Evolutionary conservation across 208 protist species (phyloP).

Genomic region (Phytomonas sp.): DNA sequence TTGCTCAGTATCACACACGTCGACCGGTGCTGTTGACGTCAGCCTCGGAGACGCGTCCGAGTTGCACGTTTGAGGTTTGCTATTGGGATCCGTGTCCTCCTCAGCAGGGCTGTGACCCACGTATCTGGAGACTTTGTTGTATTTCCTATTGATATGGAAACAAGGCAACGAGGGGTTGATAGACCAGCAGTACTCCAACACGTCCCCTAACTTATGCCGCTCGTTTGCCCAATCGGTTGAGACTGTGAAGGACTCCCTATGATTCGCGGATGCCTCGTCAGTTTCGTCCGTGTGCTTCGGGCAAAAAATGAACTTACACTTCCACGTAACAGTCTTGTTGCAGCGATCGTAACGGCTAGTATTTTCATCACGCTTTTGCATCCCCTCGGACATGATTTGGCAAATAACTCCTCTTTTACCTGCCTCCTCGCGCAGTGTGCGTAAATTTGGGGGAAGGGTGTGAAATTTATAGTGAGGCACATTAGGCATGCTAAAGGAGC

Average conservation of each 20-base stretch:
- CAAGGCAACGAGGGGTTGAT: slow-evolving; percentile 66
- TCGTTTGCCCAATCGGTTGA: slow-evolving; percentile 75
- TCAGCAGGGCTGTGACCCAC: slow-evolving; percentile 13
- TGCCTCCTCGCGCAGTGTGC: slow-evolving; percentile 66
- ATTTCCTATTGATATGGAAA: slow-evolving; percentile 70
- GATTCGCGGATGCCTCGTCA: neutral
- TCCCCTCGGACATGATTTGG: slow-evolving; percentile 83
- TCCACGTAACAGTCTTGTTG: slow-evolving; percentile 75
- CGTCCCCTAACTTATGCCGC: slow-evolving; percentile 56
- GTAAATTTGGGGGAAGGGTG: slow-evolving; percentile 56
- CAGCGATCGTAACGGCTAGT: slow-evolving; percentile 62
- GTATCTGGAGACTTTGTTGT: slow-evolving; percentile 65
- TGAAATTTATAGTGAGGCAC: slow-evolving; percentile 53
- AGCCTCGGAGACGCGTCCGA: neutral
- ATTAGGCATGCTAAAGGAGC: slow-evolving; percentile 34
- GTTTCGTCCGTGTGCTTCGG: neutral
- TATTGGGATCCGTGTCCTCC: neutral
- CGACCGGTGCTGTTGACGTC: slow-evolving; percentile 4
- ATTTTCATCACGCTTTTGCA: slow-evolving; percentile 74
- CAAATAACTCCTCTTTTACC: slow-evolving; percentile 75
- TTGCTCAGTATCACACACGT: slow-evolving; percentile 1
- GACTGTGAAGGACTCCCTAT: slow-evolving; percentile 29
- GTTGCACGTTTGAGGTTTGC: neutral
- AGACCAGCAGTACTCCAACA: slow-evolving; percentile 63
- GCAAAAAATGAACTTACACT: slow-evolving; percentile 72